Evolutionary conservation across 2,329 filamentous ascomycete genomes (phyloP), one percentile per base, ranked within the genome.

Genomic region (Diaporthe destruens): DNA sequence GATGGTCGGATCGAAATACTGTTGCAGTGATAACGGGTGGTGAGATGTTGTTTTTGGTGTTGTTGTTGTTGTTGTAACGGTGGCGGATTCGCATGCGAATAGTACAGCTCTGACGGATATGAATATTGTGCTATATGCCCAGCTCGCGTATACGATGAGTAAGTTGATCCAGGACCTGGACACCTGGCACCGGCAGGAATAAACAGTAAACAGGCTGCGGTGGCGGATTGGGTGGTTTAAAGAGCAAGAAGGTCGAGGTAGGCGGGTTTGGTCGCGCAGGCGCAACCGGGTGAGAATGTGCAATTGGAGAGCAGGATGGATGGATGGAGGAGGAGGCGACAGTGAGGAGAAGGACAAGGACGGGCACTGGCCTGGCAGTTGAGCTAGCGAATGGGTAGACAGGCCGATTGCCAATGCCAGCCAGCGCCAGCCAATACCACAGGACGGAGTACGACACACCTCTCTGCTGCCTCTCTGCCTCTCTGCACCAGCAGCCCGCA

Each of bases 301-400:
- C 49, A 44, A 63, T 18, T 39, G 36, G 47, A 39, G 39, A 47
- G 59, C 42, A 42, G 44, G 18, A 29, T 29, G 29, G 29, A 29
- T 29, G 29, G 29, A 20, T 34, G 59, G 42, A 65, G 42, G 42
- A 63, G 59, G 59, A 34, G 59, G 44, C 44, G 59, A 49, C 29
- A 11, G 44, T 36, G 59, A 65, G 59, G 59, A 63, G 59, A 49
- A n/a, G 42, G 57, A 61, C 23, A 47, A 65, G 59, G 39, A 65
- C 29, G 59, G 42, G 36, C 36, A 51, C 12, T 34, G 42, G 42
- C 59, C 12, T 49, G 42, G 42, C 59, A 65, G 59, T 42, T 23
- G 59, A 65, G 59, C 59, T 65, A 65, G 29, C 8, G 29, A 65
- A 32, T 12, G 25, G 29, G 59, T 18, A 32, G 29, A 11, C 57